Base-by-base conservation (phyloP, 31 red algal genomes). In the Endocladia muricata region DNA sequence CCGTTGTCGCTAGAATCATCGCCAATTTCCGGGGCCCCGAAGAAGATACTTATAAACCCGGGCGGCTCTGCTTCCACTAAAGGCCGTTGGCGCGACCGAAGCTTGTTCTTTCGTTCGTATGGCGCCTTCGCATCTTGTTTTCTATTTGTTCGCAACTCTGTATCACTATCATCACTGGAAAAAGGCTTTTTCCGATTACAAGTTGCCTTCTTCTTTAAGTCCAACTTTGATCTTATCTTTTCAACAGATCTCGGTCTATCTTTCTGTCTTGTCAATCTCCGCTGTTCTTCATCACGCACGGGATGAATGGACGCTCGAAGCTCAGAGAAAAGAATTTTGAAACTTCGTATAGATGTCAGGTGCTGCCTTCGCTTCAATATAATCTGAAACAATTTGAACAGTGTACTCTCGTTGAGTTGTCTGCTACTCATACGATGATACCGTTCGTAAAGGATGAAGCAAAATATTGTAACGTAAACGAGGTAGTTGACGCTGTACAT, bases 391-490 rank as follows among this genome's bases (percentile, higher is more conserved):
- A 83, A 57, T 21, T 55, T 51, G 41, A 85, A 41, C 11, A 75
- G 39, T 9, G 51, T 49, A 28, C 69, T 85, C 1, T 85, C 82
- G 43, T 76, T 85, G n/a, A 85, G 58, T 73, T 83, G 79, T 41
- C 58, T 68, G 4, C 41, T 62, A 67, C 58, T 73, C 74, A 88
- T 58, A 6, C 74, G 47, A 30, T 69, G 72, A 28, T 61, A 72
- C 49, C 84, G 56, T 48, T 88, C 84, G 37, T 79, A 78, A 0
- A 74, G 64, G 1, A 88, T 61, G 35, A 88, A 73, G 11, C 44
- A 37, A 56, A 89, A 89, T 30, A 89, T 81, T 36, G 85, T 81
- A 13, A 23, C 76, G 57, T 89, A 89, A 29, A 75, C 34, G 43
- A 79, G 55, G 77, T 89, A 89, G 70, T 79, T 81, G 17, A 73